Evolutionary conservation across 2,329 filamentous ascomycete species (phyloP), one percentile per base, ranked within the genome.

Genomic region (Aspergillus brasiliensis): DNA sequence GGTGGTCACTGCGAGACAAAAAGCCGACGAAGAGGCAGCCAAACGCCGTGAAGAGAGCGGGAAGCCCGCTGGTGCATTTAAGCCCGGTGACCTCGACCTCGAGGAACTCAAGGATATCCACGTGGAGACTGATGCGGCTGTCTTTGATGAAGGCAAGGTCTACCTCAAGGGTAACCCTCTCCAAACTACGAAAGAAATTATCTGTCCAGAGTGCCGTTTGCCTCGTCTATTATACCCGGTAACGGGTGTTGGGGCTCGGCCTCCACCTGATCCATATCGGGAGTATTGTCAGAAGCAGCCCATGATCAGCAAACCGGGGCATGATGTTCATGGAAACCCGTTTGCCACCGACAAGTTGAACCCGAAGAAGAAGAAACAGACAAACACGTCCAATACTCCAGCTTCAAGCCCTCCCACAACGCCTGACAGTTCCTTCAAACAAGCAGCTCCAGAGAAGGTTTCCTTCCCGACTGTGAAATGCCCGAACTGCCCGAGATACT

Each of bases 261-360:
- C 77, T 42, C 73, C 75, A 17, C 82, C 82, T 52, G 79, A 83
- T 67, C 81, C 84, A 0, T 75, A 78, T 56, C 76, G 75, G 46
- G 80, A 84, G 66, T 88, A 88, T 72, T 88, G 86, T 74, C 82
- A 83, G 68, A 81, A 83, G 51, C 83, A 84, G 59, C 86, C 86
- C 4, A 83, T 84, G 77, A 82, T 86, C 48, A 81, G 80, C 58
- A 75, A 82, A 61, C 79, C 82, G 13, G 85, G 85, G 38, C 83
- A 86, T 69, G 86, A 88, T 67, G 85, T 88, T 55, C 86, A 88
- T 69, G 86, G 85, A 62, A 86, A 78, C 56, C 72, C 73, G 17
- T 79, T 78, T 58, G 75, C 76, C 5, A 77, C 69, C 0, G 48
- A 72, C 10, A 81, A 76, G 58, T 66, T 79, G 8, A 85, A 80